phyloP scores from a whole-genome alignment of 257 asterid species.

The Solanum chiquidenum region DNA sequence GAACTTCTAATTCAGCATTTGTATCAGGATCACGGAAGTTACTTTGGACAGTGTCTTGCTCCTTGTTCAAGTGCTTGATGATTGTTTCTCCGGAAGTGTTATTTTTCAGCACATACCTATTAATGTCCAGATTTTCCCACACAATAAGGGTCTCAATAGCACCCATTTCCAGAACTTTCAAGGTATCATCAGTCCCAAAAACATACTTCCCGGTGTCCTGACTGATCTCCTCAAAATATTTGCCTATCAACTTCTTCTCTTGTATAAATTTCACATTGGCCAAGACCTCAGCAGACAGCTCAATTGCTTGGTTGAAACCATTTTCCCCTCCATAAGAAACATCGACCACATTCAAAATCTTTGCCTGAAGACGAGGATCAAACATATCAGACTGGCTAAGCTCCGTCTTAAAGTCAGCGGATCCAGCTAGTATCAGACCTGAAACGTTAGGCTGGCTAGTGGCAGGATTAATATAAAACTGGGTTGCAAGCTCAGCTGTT shows the following conservation, averaged over 20 bases:
- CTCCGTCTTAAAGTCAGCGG: conserved; percentile 36
- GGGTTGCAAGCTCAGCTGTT: conserved; percentile 30
- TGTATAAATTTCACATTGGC: conserved; percentile 33
- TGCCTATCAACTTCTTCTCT: conserved; percentile 31
- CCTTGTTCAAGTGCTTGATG: conserved; percentile 27
- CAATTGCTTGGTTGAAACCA: conserved; percentile 32
- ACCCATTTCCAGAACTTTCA: conserved; percentile 34
- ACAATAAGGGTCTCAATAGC: conserved; percentile 32
- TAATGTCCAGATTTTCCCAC: conserved; percentile 32
- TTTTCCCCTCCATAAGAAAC: conserved; percentile 38
- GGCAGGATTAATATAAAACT: conserved; percentile 22
- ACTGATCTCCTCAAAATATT: conserved; percentile 33
- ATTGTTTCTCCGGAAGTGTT: conserved; percentile 11
- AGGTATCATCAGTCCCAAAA: conserved; percentile 27
- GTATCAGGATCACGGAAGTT: conserved; percentile 28
- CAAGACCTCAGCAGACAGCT: conserved; percentile 26
- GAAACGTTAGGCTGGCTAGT: conserved; percentile 29
- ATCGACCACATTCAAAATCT: conserved; percentile 27
- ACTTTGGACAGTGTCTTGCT: conserved; percentile 22
- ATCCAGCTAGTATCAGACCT: conserved; percentile 30
- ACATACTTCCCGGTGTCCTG: conserved; percentile 39
- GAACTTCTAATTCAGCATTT: conserved; percentile 27
- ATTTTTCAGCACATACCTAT: conserved; percentile 18
- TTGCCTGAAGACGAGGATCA: conserved; percentile 29
- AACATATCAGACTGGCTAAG: conserved; percentile 29